Conservation (phyloP, 1,139 yeast species). For the Saccharomycopsis crataegensis region DNA sequence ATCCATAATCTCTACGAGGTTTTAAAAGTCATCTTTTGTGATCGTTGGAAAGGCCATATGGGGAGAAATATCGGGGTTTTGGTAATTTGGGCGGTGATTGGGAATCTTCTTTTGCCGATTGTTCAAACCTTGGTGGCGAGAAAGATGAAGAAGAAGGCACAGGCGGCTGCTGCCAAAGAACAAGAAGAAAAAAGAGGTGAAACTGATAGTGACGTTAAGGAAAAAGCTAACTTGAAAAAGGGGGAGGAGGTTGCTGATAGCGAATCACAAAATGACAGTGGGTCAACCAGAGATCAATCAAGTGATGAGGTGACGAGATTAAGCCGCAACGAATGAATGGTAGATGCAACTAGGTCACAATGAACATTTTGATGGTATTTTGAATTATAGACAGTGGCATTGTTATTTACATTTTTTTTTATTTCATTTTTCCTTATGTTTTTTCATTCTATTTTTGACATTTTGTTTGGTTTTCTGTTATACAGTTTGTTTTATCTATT, state of each 20-base stretch:
- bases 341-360: too few species aligned
- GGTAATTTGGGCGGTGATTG: slow-evolving; percentile 49
- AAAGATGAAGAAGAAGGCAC: slow-evolving; percentile 27
- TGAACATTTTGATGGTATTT: too few species aligned
- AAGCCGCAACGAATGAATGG: too few species aligned
- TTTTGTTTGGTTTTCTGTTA: too few species aligned
- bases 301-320: too few species aligned
- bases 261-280: neutral
- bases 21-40: slow-evolving; percentile 48
- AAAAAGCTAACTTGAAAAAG: neutral
- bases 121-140: slow-evolving; percentile 30
- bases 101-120: slow-evolving; percentile 39
- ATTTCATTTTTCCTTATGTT: too few species aligned
- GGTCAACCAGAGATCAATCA: too few species aligned
- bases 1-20: slow-evolving; percentile 52
- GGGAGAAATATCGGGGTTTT: slow-evolving; percentile 55
- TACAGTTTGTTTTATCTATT: too few species aligned
- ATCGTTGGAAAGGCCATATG: slow-evolving; percentile 47
- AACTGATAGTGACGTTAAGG: neutral
- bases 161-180: slow-evolving; percentile 10
- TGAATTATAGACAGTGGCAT: too few species aligned
- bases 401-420: too few species aligned
- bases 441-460: too few species aligned
- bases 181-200: neutral
- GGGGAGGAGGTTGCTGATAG: too few species aligned